Evolutionary conservation across 1,284 basidiomycete species (phyloP), one percentile per base, ranked within the genome.

Genomic region (Puccinia coronata): DNA sequence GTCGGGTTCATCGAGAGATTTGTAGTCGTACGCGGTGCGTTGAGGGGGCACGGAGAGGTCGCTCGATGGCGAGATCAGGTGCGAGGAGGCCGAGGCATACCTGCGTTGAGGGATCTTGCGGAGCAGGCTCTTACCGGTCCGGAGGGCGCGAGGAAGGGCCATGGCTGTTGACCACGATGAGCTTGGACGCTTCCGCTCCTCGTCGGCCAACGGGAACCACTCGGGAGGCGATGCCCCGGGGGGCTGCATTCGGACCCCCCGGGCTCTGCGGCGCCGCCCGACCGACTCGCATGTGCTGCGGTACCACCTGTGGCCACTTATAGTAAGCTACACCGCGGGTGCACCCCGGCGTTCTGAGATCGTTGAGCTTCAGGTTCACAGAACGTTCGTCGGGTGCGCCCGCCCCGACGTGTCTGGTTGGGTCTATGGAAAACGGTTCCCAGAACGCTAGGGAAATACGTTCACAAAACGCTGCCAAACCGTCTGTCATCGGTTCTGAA

Each of bases 11-110:
- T 61, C 55, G 25, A 65, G 31, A 2, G 59, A 20, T 63, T 43
- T 25, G 41, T 18, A 61, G 9, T 61, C 57, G 55, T 76, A 76
- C 8, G 74, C 74, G n/a, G 74, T 76, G 9, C 55, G 34, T 14
- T 53, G 25, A 14, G 57, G 4, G 36, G 74, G 74, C 31, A 76
- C 41, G 16, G 55, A 41, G 57, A 76, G 63, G 9, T 76, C 47
- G 28, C 14, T 25, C 1, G 74, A 14, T 25, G 74, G 55, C 5
- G 49, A 57, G 28, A 74, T 34, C 34, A 39, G 25, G 9, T 63
- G 59, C 28, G 34, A 20, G 34, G 59, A 16, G 25, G 59, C 59
- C 16, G 59, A 28, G 59, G 14, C 59, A 31, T 63, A 63, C 25
- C 6, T 31, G 8, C 59, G 59, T 39, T 20, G 59, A 25, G 59